phyloP scores from a whole-genome alignment of 768 basidiomycete genomes.

The Lactarius evosmus region DNA sequence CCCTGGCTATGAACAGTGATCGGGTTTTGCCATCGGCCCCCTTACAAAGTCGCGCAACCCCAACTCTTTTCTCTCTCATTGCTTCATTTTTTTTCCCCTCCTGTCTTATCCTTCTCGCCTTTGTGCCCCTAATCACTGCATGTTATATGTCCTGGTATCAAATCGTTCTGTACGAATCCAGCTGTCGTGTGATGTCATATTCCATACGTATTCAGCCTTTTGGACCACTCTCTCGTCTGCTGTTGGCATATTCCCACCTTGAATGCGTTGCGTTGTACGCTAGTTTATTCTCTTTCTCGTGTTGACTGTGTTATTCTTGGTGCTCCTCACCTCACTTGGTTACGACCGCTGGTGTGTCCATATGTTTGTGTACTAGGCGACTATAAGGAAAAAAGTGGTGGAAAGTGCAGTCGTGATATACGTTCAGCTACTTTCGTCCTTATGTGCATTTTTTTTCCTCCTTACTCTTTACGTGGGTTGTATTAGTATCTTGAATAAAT shows the following conservation, averaged over 20 bases:
- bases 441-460: background rate
- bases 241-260: constrained; percentile 16
- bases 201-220: constrained; percentile 4
- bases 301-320: background rate
- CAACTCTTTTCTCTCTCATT: background rate
- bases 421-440: constrained; percentile 9
- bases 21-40: too few species aligned
- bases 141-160: constrained; percentile 8
- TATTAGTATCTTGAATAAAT: constrained; percentile 21
- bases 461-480: constrained; percentile 8
- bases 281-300: background rate
- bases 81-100: constrained; percentile 3
- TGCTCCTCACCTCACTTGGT: background rate
- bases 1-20: constrained; percentile 44
- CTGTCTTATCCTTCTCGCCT: background rate
- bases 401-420: constrained; percentile 7
- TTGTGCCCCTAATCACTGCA: constrained; percentile 18
- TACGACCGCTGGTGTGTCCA: constrained; percentile 3
- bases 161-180: constrained; percentile 16
- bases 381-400: constrained; percentile 6
- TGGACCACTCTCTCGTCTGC: constrained; percentile 9
- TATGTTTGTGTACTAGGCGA: constrained; percentile 3
- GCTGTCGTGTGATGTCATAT: constrained; percentile 7
- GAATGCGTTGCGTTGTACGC: constrained; percentile 21
- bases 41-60: background rate